Evolutionary conservation across 257 asterid species (phyloP).

Genomic region (Handroanthus guayacan): DNA sequence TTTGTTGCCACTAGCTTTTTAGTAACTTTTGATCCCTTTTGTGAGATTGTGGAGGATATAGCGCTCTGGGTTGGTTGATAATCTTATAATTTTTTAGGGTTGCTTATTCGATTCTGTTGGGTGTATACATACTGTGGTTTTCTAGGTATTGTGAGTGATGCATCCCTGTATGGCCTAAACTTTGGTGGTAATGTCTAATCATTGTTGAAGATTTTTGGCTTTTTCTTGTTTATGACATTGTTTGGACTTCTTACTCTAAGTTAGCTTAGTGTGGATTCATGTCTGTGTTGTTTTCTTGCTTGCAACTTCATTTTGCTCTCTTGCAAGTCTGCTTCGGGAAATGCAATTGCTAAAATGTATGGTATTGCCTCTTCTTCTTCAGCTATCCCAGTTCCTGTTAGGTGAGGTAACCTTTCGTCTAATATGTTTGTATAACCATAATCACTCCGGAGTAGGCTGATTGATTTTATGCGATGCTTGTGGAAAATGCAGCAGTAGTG

Average conservation of each 20-base stretch:
- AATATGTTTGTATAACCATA: conserved; percentile 10
- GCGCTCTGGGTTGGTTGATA: conserved; percentile 1
- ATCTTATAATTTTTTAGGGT: neutral
- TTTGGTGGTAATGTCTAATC: neutral
- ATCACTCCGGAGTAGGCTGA: conserved; percentile 5
- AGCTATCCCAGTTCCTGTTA: neutral
- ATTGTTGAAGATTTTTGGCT: neutral
- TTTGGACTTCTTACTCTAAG: neutral
- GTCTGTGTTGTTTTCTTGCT: neutral
- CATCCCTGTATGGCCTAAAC: neutral
- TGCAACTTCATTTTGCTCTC: neutral
- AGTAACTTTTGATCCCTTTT: neutral
- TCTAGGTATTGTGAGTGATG: conserved; percentile 2
- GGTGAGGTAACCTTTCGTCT: neutral
- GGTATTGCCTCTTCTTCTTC: neutral
- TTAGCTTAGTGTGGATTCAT: neutral
- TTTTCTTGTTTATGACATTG: neutral
- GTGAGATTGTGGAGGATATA: neutral
- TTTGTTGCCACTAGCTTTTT: neutral
- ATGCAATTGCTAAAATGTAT: conserved; percentile 24
- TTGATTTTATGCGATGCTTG: conserved; percentile 5
- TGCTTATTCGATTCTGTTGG: neutral
- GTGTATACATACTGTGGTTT: neutral
- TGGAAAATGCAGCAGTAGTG: neutral
- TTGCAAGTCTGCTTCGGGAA: neutral